Evolutionary conservation across 2,329 filamentous ascomycete species (phyloP).

Genomic region (Phyllosticta citribraziliensis): DNA sequence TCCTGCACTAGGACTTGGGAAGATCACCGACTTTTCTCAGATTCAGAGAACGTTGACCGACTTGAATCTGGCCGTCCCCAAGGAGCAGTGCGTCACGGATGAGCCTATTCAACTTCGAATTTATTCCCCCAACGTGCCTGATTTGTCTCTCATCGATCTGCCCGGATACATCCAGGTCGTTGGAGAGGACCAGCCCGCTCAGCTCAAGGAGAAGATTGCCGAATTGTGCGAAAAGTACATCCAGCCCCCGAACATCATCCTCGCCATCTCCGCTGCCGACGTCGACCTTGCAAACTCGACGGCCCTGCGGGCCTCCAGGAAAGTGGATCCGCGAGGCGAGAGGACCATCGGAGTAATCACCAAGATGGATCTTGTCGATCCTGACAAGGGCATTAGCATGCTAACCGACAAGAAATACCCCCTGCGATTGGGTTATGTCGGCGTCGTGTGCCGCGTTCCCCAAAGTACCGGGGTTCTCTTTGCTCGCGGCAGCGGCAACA

Average conservation of each 20-base stretch:
- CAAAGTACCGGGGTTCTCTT: conserved; percentile 58
- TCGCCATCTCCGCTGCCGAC: conserved; percentile 94
- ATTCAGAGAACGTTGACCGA: conserved; percentile 93
- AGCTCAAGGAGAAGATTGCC: conserved; percentile 90
- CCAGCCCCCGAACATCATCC: conserved; percentile 86
- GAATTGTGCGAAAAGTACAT: conserved; percentile 99
- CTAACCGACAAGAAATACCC: conserved; percentile 88
- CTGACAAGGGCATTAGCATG: conserved; percentile 65
- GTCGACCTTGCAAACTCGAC: conserved; percentile 96
- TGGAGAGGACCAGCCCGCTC: conserved; percentile 77
- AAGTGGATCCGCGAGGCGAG: conserved; percentile 89
- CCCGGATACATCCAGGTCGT: conserved; percentile 97
- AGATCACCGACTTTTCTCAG: conserved; percentile 81
- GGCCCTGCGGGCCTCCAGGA: conserved; percentile 75
- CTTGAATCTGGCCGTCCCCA: conserved; percentile 85
- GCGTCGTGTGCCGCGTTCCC: conserved; percentile 81
- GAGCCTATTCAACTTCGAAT: conserved; percentile 95
- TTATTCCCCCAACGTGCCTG: conserved; percentile 89
- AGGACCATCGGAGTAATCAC: conserved; percentile 97
- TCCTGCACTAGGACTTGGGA: conserved; percentile 78
- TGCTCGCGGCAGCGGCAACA: conserved; percentile 68
- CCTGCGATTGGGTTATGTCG: conserved; percentile 88
- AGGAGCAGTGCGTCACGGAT: conserved; percentile 85
- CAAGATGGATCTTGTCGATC: conserved; percentile 96
- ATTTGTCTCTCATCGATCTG: conserved; percentile 89